Base-by-base conservation (phyloP, 345 rosid species). In the Hibiscus mutabilis region DNA sequence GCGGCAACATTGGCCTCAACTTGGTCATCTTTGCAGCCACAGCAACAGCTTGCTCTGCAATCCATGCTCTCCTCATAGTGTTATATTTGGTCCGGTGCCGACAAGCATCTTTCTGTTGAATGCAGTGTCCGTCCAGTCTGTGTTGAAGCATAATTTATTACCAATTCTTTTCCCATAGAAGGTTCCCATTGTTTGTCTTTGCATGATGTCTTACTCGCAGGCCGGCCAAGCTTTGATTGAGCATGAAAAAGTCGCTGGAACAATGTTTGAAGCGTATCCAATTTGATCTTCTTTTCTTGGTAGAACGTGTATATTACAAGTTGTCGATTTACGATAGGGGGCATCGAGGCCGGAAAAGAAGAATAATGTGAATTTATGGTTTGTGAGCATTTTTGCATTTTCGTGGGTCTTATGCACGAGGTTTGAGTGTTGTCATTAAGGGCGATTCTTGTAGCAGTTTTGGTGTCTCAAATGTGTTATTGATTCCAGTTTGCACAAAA, bases 21-120 rank as follows among this genome's bases (percentile, higher is more conserved):
- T 33, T 88, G 91, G 97, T 88, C 97, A 61, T 73, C 92, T 57
- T 76, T 95, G 84, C 92, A 89, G 75, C 99, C 99, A 2, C 97
- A 95, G 77, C 99, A 95, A 59, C 98, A 90, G 82, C 85, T 90
- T 51, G 92, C 96, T 1, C 79, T 95, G 78, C 99, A 95, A 77
- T 79, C 99, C 64, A 87, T 92, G 83, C 99, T 95, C 78, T n/a
- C n/a, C n/a, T 86, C 91, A 14, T 90, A 83, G 79, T n/a, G n/a
- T 37, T 25, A 47, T 5, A 44, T 37, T 13, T 25, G 58, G 53
- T 18, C 22, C 22, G 25, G 19, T 21, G 10, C 22, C 1, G 33
- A 58, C 46, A 33, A 56, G 64, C 60, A 46, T 46, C 61, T 69
- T 70, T 53, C 58, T 74, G 65, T 25, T 56, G 70, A 76, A 35